These are phyloP conservation scores for Penicillium paxilli DNA, from an alignment of 495 filamentous ascomycete species.

Conservation along the genomic window DNA sequence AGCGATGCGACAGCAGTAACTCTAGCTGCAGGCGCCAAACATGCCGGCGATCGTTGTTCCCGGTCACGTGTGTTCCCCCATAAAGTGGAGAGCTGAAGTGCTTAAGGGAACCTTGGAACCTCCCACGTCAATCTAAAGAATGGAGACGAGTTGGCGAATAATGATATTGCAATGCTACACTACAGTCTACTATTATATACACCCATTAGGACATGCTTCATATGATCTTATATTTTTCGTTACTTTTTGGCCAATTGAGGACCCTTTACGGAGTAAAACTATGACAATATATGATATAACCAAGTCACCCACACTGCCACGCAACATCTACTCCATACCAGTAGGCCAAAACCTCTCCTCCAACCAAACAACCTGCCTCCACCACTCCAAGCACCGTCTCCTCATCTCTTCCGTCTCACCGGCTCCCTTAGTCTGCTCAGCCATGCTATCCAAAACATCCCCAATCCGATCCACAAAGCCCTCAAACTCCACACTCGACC, in stretches of 20 bases:
- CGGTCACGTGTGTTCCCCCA: constrained; percentile 1
- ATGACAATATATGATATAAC: too few relatives aligned
- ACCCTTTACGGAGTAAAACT: too few relatives aligned
- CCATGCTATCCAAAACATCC: constrained; percentile 45
- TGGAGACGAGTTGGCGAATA: too few relatives aligned
- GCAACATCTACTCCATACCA: too few relatives aligned
- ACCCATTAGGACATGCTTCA: too few relatives aligned
- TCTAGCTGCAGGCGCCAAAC: constrained; percentile 3
- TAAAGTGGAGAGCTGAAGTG: neutral
- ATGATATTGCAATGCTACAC: too few relatives aligned
- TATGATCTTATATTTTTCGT: too few relatives aligned
- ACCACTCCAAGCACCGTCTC: constrained; percentile 43
- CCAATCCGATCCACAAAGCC: constrained; percentile 51
- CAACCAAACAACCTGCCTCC: constrained; percentile 54
- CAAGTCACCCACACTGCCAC: neutral
- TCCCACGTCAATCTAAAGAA: too few relatives aligned
- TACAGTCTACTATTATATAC: too few relatives aligned
- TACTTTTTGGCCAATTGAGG: too few relatives aligned
- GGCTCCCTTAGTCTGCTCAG: constrained; percentile 36
- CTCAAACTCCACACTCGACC: constrained; percentile 60
- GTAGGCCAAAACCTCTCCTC: constrained; percentile 47
- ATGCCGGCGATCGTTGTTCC: constrained; percentile 10
- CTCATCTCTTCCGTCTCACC: constrained; percentile 33
- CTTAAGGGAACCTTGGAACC: too few relatives aligned
- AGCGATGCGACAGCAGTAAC: neutral